phyloP scores from a whole-genome alignment of 495 filamentous ascomycete genomes.

The Choiromyces venosus region DNA sequence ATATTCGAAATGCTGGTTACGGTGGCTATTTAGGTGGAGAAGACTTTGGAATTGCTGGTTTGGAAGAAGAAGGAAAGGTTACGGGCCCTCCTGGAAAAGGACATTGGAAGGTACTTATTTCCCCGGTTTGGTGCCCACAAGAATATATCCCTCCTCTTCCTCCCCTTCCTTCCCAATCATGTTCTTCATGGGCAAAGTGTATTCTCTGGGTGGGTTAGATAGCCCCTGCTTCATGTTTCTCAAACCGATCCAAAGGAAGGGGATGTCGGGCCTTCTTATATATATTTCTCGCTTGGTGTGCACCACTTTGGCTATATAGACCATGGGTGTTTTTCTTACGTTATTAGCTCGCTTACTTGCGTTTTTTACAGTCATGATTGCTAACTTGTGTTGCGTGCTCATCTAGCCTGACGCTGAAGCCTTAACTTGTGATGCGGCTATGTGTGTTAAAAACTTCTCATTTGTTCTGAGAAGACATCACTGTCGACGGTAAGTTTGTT shows the following conservation, averaged over 20 bases:
- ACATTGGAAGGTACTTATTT: constrained; percentile 64
- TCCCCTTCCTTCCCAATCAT: constrained; percentile 15
- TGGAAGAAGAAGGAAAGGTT: constrained; percentile 48
- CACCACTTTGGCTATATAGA: not conserved
- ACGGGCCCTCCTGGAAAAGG: constrained; percentile 59
- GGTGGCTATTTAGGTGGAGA: constrained; percentile 5
- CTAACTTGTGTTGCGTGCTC: constrained; percentile 40
- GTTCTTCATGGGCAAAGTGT: constrained; percentile 15
- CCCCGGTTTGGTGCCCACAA: not conserved
- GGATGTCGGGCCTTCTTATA: not conserved
- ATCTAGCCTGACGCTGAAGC: constrained; percentile 58
- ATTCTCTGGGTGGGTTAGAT: constrained; percentile 3
- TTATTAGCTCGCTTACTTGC: constrained; percentile 27
- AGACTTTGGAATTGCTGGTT: constrained; percentile 11
- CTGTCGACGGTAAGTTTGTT: constrained; percentile 53
- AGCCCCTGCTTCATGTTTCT: not conserved
- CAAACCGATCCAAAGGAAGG: not conserved
- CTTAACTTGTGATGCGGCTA: constrained; percentile 56
- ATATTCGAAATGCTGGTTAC: constrained; percentile 30
- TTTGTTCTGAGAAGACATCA: constrained; percentile 67
- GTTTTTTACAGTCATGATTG: constrained; percentile 31
- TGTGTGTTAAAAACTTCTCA: constrained; percentile 60
- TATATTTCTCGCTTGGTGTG: not conserved
- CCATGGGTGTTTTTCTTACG: constrained; percentile 26
- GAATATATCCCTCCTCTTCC: not conserved